A percentile compares a stretch with the other conserved stretches of the same genome.
Conservation (phyloP, 2,329 filamentous ascomycete species). For the Pyrenophora tritici-repentis region DNA sequence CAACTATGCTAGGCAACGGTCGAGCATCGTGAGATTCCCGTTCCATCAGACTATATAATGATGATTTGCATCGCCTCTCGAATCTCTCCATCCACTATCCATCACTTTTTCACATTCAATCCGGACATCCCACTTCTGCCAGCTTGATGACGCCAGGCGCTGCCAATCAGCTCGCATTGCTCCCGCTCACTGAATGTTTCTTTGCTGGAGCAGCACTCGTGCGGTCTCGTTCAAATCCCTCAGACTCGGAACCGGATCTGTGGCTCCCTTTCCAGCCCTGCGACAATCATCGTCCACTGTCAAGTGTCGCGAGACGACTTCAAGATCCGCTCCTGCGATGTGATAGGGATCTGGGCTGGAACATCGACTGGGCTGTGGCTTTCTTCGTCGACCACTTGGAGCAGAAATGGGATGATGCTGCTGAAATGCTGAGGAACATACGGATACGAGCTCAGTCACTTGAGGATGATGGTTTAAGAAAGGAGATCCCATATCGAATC, state of each 20-base stretch:
- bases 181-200: slow-evolving; percentile 15
- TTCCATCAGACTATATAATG: neutral
- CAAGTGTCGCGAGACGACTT: slow-evolving; percentile 17
- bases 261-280: slow-evolving; percentile 6
- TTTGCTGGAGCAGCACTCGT: slow-evolving; percentile 4
- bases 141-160: slow-evolving; percentile 21
- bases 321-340: slow-evolving; percentile 28
- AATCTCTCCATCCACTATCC: neutral
- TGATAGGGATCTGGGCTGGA: slow-evolving; percentile 45
- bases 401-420: slow-evolving; percentile 22
- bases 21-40: neutral
- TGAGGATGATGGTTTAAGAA: slow-evolving; percentile 19
- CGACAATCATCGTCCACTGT: slow-evolving; percentile 6
- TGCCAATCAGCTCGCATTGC: slow-evolving; percentile 7
- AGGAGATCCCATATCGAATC: slow-evolving; percentile 39
- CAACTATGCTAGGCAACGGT: neutral
- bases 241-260: slow-evolving; percentile 27
- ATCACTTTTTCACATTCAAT: neutral
- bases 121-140: neutral
- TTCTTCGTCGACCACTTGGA: slow-evolving; percentile 44
- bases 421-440: slow-evolving; percentile 23
- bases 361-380: slow-evolving; percentile 50
- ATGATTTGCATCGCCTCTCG: neutral
- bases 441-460: slow-evolving; percentile 19
- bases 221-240: slow-evolving; percentile 13